Evolutionary conservation across 2,329 filamentous ascomycete genomes (phyloP).

Genomic region (Setomelanomma holmii): DNA sequence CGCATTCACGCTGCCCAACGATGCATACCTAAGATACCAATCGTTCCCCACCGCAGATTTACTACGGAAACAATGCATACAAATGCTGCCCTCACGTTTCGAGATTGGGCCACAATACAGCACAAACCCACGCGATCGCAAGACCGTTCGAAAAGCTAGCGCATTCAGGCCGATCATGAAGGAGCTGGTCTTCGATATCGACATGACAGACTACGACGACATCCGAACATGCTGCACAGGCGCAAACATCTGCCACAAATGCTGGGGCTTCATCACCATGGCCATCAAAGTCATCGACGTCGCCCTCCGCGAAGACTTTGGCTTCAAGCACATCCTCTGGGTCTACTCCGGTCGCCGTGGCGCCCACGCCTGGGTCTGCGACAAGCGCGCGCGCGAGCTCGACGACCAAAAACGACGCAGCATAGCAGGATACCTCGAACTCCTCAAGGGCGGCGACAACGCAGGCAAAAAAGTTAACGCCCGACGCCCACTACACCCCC

Average conservation of each 20-base stretch:
- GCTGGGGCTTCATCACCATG: slow-evolving; percentile 98
- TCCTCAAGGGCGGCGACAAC: slow-evolving; percentile 85
- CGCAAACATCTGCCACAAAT: slow-evolving; percentile 91
- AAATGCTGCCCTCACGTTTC: slow-evolving; percentile 89
- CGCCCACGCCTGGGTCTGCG: slow-evolving; percentile 97
- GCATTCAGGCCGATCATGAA: slow-evolving; percentile 89
- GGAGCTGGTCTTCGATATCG: slow-evolving; percentile 98
- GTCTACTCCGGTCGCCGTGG: slow-evolving; percentile 97
- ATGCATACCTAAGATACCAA: slow-evolving; percentile 92
- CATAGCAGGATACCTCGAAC: slow-evolving; percentile 87
- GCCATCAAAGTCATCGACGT: slow-evolving; percentile 91
- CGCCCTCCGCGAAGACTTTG: slow-evolving; percentile 90
- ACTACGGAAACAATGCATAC: slow-evolving; percentile 89
- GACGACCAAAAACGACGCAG: slow-evolving; percentile 86
- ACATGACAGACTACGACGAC: slow-evolving; percentile 98
- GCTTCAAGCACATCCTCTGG: slow-evolving; percentile 96
- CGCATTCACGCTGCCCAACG: slow-evolving; percentile 91
- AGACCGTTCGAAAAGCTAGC: slow-evolving; percentile 78
- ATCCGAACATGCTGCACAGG: slow-evolving; percentile 94
- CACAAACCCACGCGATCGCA: slow-evolving; percentile 91
- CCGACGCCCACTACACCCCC: slow-evolving; percentile 85
- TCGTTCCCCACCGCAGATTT: slow-evolving; percentile 73
- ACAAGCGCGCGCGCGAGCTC: slow-evolving; percentile 82
- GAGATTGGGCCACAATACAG: slow-evolving; percentile 98
- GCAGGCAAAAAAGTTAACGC: slow-evolving; percentile 87